These are phyloP conservation scores for Amaranthus cruentus DNA, from an alignment of 148 eudicot species.

Conservation along the genomic window DNA sequence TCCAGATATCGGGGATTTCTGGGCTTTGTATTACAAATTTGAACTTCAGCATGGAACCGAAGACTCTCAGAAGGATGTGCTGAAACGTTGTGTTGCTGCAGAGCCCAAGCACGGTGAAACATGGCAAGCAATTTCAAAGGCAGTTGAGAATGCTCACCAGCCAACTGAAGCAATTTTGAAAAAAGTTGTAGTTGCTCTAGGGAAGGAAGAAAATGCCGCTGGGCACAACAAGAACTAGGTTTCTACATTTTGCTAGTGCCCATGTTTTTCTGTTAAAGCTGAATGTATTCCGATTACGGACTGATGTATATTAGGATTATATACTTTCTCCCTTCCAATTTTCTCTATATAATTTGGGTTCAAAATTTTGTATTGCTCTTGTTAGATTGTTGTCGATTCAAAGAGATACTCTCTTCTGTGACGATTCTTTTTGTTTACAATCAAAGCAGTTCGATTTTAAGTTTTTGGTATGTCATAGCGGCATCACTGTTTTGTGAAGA, in stretches of 20 bases:
- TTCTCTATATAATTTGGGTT: neutral
- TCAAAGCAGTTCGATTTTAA: too few species aligned
- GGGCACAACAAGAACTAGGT: constrained; percentile 41
- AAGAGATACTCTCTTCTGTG: neutral
- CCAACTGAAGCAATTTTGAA: constrained; percentile 82
- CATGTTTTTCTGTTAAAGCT: neutral
- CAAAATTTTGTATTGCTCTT: neutral
- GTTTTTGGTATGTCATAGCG: too few species aligned
- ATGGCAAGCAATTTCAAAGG: constrained; percentile 78
- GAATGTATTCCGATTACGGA: neutral
- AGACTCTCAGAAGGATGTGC: constrained; percentile 70
- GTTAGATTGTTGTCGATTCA: neutral
- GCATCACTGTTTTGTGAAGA: too few species aligned
- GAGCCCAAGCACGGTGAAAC: constrained; percentile 97
- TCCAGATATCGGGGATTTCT: constrained; percentile 88
- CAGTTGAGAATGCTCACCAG: constrained; percentile 81
- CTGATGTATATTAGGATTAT: neutral
- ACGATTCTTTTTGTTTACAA: too few species aligned
- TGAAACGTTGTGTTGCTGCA: constrained; percentile 75
- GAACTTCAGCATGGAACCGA: constrained; percentile 82
- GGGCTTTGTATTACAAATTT: constrained; percentile 83
- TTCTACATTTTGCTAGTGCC: neutral
- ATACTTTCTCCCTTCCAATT: neutral
- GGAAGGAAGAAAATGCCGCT: constrained; percentile 67
- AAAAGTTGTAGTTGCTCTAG: constrained; percentile 68